Percentiles rank a stretch among this genome's conserved stretches.
phyloP scores from a whole-genome alignment of 495 filamentous ascomycete species.

The Penicillium soppii region DNA sequence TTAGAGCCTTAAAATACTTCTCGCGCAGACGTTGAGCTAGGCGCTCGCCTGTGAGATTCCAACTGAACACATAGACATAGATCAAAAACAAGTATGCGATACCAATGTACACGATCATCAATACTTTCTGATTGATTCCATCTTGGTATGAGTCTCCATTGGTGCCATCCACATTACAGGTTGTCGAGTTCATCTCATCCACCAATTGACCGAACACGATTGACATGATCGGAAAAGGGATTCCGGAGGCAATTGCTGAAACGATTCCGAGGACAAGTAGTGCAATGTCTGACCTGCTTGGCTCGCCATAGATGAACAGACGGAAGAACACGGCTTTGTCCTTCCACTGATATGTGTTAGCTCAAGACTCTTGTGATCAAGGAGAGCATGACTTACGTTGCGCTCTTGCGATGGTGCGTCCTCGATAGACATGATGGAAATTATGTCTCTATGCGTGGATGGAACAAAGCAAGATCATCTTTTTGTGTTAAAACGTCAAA shows the following conservation, averaged over 20 bases:
- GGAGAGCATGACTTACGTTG: background rate
- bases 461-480: background rate
- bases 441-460: background rate
- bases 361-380: background rate
- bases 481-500: background rate
- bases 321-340: background rate
- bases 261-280: conserved; percentile 51
- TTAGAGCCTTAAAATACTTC: conserved; percentile 52
- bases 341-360: background rate
- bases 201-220: conserved; percentile 66
- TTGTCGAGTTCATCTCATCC: conserved; percentile 58
- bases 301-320: conserved; percentile 3
- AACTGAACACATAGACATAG: conserved; percentile 50
- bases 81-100: conserved; percentile 59
- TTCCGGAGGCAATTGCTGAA: conserved; percentile 57
- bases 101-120: conserved; percentile 59
- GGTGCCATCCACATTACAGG: conserved; percentile 32
- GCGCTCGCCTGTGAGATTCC: conserved; percentile 57
- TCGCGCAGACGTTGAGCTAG: conserved; percentile 60
- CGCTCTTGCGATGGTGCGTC: background rate
- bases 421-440: background rate
- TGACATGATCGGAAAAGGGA: conserved; percentile 63
- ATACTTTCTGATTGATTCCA: conserved; percentile 53
- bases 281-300: conserved; percentile 34
- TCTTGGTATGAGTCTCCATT: conserved; percentile 33